Evolutionary conservation across 2,329 filamentous ascomycete species (phyloP).

Genomic region (Neonectria hederae): DNA sequence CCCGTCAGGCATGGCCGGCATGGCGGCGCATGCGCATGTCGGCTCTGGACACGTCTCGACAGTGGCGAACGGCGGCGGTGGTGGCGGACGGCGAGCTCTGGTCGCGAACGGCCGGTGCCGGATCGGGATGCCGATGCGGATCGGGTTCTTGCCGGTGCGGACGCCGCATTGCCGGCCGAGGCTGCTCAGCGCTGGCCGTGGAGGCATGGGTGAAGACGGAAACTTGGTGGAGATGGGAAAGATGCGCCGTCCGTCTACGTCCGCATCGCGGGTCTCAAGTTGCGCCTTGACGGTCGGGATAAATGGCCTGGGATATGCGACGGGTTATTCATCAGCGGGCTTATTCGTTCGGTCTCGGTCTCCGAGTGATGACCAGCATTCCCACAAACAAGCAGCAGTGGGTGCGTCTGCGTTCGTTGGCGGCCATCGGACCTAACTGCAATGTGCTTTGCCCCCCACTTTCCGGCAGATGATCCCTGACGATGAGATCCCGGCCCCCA

Average conservation of each 20-base stretch:
- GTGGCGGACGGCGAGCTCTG: constrained; percentile 28
- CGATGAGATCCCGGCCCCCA: constrained; percentile 27
- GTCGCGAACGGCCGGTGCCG: constrained; percentile 4
- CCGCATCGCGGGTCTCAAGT: constrained; percentile 1
- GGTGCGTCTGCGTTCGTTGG: background rate
- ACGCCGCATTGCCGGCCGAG: constrained; percentile 25
- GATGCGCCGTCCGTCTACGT: background rate
- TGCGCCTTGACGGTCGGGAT: background rate
- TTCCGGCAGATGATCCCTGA: constrained; percentile 25
- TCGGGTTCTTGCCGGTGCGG: background rate
- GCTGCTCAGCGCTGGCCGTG: constrained; percentile 25
- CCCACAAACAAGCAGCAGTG: background rate
- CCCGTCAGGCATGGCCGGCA: constrained; percentile 69
- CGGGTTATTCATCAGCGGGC: constrained; percentile 20
- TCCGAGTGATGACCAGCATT: constrained; percentile 23
- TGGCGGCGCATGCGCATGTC: constrained; percentile 78
- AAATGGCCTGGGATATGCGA: background rate
- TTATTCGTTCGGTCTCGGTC: constrained; percentile 36
- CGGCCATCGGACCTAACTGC: background rate
- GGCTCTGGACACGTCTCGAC: constrained; percentile 74
- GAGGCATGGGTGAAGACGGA: constrained; percentile 26
- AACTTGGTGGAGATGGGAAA: background rate
- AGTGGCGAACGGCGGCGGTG: constrained; percentile 52
- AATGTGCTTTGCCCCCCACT: constrained; percentile 32
- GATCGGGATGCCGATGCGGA: background rate